Conservation (phyloP, 257 asterid genomes). For the Nyctanthes arbortristis region DNA sequence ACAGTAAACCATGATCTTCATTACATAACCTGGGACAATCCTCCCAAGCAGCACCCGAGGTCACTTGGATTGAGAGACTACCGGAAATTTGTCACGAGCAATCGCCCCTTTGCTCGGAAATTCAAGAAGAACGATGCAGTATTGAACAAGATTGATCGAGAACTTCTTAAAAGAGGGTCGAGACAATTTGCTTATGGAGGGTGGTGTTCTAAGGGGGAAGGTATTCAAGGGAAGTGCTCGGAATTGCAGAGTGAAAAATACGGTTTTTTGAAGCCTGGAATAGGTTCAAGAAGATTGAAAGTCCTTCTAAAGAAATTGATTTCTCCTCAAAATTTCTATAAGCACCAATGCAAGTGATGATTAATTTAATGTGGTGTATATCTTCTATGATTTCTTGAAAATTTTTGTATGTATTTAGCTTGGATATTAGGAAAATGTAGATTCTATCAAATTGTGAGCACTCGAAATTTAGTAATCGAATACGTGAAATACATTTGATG, state of each 20-base stretch:
- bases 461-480: not conserved
- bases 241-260: not conserved
- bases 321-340: slow-evolving; percentile 17
- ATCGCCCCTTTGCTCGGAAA: too few relatives aligned
- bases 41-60: slow-evolving; percentile 85
- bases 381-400: not conserved
- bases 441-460: not conserved
- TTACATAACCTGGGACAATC: slow-evolving; percentile 80
- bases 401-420: not conserved
- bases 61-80: slow-evolving; percentile 38
- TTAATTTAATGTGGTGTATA: not conserved
- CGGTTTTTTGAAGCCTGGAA: too few relatives aligned
- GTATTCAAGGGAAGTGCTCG: too few relatives aligned
- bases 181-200: too few relatives aligned
- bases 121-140: too few relatives aligned
- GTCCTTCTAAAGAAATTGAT: too few relatives aligned
- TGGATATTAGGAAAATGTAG: not conserved
- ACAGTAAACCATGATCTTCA: slow-evolving; percentile 83
- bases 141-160: too few relatives aligned
- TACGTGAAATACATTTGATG: not conserved
- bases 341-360: slow-evolving; percentile 56
- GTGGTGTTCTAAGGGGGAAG: too few relatives aligned
- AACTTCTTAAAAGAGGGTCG: slow-evolving; percentile 1
- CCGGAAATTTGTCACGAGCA: slow-evolving; percentile 34
- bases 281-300: too few relatives aligned